Percentiles rank a stretch among this genome's conserved stretches.
phyloP scores from a whole-genome alignment of 1,139 yeast genomes.

The Pichia sp. region DNA sequence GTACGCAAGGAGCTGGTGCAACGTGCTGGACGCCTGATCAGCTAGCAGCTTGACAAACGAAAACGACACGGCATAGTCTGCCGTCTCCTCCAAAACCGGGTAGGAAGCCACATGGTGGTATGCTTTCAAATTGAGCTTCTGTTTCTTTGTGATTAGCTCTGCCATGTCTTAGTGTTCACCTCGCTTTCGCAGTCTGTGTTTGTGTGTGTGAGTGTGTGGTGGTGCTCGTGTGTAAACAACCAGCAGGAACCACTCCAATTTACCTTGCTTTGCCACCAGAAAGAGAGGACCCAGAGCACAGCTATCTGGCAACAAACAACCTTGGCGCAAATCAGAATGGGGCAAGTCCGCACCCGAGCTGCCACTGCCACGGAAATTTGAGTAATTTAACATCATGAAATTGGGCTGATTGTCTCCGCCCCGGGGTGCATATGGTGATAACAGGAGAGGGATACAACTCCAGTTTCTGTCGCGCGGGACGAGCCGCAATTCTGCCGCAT shows the following conservation, averaged over 20 bases:
- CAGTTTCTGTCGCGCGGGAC: not conserved
- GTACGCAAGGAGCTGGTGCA: conserved; percentile 9
- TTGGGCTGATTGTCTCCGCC: not conserved
- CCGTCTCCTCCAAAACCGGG: conserved; percentile 21
- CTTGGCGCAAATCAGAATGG: not conserved
- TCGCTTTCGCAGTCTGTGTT: not conserved
- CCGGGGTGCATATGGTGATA: not conserved
- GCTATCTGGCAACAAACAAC: not conserved
- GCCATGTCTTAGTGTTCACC: not conserved
- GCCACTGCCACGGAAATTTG: not conserved
- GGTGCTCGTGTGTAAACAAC: not conserved
- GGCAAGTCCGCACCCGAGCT: not conserved
- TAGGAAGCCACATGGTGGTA: conserved; percentile 21
- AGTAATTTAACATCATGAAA: not conserved
- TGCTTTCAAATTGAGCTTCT: conserved; percentile 8
- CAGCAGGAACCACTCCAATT: not conserved
- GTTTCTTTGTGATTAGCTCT: not conserved
- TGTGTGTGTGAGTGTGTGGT: not conserved
- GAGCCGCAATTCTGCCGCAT: not conserved
- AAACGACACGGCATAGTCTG: conserved; percentile 10
- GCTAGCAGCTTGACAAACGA: conserved; percentile 5
- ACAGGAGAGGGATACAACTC: not conserved
- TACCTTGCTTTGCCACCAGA: too few species aligned
- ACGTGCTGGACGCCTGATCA: conserved; percentile 13
- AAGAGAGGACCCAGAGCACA: not conserved